Evolutionary conservation across 306 rosid species (phyloP).

Genomic region (Quercus parvula): DNA sequence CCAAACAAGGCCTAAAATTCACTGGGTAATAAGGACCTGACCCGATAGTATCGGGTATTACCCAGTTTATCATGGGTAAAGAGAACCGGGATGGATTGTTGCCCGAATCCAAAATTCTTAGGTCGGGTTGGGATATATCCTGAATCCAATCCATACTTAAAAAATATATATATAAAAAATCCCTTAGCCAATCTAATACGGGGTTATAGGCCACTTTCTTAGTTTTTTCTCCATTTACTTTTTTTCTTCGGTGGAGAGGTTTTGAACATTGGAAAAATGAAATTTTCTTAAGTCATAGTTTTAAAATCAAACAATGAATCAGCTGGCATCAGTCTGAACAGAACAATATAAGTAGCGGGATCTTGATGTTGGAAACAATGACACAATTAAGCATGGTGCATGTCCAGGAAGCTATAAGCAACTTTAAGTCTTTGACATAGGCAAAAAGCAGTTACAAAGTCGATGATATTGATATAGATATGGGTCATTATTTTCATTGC

Average conservation of each 20-base stretch:
- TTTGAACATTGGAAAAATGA: neutral
- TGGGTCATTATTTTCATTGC: slow-evolving; percentile 26
- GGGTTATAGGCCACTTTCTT: too few species aligned
- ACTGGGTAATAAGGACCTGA: too few species aligned
- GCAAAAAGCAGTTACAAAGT: neutral
- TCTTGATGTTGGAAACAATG: neutral
- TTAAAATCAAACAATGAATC: neutral
- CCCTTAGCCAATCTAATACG: too few species aligned
- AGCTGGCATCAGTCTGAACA: neutral
- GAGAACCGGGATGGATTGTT: too few species aligned
- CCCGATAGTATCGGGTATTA: too few species aligned
- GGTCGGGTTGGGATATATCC: too few species aligned
- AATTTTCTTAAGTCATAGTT: neutral
- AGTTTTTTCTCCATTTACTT: neutral
- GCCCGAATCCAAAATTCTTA: too few species aligned
- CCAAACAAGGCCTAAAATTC: too few species aligned
- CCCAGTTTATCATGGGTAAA: too few species aligned
- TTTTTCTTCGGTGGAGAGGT: neutral
- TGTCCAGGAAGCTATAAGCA: neutral
- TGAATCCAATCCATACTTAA: too few species aligned
- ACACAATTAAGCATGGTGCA: neutral
- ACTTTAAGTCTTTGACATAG: neutral
- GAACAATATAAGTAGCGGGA: neutral
- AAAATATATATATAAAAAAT: too few species aligned
- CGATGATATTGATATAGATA: neutral